Evolutionary conservation across 225 moss, liverwort and hornwort genomes (phyloP), one percentile per base, ranked within the genome.

Genomic region (Lunularia cruciata): DNA sequence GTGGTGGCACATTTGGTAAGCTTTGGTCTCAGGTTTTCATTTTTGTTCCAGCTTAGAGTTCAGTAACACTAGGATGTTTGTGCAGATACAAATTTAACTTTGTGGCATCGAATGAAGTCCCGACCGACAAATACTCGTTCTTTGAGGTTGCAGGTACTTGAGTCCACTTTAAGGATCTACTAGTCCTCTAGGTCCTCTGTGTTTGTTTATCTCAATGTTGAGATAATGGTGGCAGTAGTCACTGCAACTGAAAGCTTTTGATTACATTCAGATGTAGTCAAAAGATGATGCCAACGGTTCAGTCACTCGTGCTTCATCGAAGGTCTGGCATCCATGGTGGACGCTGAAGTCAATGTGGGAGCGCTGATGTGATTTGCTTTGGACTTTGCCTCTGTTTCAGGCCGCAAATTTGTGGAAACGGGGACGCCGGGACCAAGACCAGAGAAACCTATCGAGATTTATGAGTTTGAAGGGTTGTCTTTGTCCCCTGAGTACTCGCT

Each of bases 381-480:
- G 15, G 16, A 30, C 20, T 25, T 55, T 57, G 20, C 28, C 32
- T 31, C 18, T 16, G 33, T 66, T 63, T 56, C 81, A 98, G 98
- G 98, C 51, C 88, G 87, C 37, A 98, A 91, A 74, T 81, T 91
- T 68, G 72, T 98, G 61, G 98, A 98, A 77, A 83, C 85, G 56
- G 84, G 71, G 28, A 88, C 72, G 79, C 81, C 77, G 57, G 83
- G 91, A 39, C 86, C 86, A 34, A 81, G 84, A 59, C 98, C 98
- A 27, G 91, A 87, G 75, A 89, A 89, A 60, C 88, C 91, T 18
- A 91, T 98, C 72, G 98, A 93, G 70, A 78, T 98, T 6, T 98
- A 98, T 61, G 98, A 98, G 54, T 93, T 89, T 78, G 98, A 98
- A 83, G 93, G 98, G 98, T 67, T 60, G 25, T 37, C 5, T 36